These are phyloP conservation scores for Zea luxurians DNA, from an alignment of 176 grass and related monocot species.

Conservation along the genomic window DNA sequence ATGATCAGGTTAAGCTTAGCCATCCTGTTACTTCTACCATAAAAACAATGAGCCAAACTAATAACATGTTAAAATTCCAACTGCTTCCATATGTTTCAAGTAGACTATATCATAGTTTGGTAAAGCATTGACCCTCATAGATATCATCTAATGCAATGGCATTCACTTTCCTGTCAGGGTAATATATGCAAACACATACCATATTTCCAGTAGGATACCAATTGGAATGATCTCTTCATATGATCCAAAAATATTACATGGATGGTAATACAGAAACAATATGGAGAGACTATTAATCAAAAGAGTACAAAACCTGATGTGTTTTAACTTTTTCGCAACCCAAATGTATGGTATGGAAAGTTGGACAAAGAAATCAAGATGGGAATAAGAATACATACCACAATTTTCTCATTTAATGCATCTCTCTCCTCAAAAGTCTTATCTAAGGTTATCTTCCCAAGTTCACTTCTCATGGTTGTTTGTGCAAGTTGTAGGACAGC, in stretches of 20 bases:
- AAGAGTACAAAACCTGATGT: neutral
- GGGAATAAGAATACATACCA: slow-evolving; percentile 51
- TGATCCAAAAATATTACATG: neutral
- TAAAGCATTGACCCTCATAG: neutral
- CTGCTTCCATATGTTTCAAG: slow-evolving; percentile 17
- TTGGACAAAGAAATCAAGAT: slow-evolving; percentile 6
- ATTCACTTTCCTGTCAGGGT: slow-evolving; percentile 4
- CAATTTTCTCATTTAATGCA: slow-evolving; percentile 79
- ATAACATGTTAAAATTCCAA: neutral
- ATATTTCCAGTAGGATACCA: neutral
- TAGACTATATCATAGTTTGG: neutral
- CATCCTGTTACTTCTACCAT: neutral
- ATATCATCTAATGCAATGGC: neutral
- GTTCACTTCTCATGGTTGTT: slow-evolving; percentile 94
- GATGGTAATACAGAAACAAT: neutral
- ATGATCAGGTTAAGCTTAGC: neutral
- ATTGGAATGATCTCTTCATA: slow-evolving; percentile 15
- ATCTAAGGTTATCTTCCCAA: slow-evolving; percentile 94
- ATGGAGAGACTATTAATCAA: neutral
- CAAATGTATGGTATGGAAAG: slow-evolving; percentile 11
- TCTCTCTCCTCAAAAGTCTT: slow-evolving; percentile 94
- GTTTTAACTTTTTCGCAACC: slow-evolving; percentile 4
- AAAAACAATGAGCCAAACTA: neutral
- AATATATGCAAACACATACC: neutral
- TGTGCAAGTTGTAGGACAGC: slow-evolving; percentile 90